These are phyloP conservation scores for Penicillium riverlandense DNA, from an alignment of 495 filamentous ascomycete species.

Conservation along the genomic window DNA sequence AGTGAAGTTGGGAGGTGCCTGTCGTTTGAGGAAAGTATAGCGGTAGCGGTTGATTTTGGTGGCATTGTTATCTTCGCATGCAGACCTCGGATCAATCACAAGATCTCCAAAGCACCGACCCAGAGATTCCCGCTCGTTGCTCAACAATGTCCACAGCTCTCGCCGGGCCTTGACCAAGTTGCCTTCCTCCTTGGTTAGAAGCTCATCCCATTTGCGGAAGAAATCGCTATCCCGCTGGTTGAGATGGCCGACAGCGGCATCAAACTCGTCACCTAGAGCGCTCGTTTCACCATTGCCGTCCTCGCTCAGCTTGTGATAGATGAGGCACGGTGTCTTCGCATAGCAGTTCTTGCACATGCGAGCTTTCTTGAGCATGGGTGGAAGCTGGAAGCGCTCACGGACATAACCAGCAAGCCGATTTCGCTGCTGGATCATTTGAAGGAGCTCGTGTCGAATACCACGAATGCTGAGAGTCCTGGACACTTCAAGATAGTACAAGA, in stretches of 20 bases:
- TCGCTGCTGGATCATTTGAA: slow-evolving; percentile 94
- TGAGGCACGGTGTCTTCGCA: slow-evolving; percentile 79
- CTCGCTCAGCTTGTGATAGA: slow-evolving; percentile 90
- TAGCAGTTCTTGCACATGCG: slow-evolving; percentile 79
- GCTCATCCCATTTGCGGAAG: slow-evolving; percentile 87
- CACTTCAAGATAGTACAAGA: slow-evolving; percentile 91
- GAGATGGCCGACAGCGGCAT: slow-evolving; percentile 66
- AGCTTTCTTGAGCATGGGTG: slow-evolving; percentile 74
- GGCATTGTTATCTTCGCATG: slow-evolving; percentile 54
- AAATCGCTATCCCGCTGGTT: slow-evolving; percentile 68
- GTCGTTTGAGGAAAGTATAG: slow-evolving; percentile 73
- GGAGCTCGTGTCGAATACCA: slow-evolving; percentile 73
- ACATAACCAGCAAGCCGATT: slow-evolving; percentile 82
- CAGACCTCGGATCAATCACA: slow-evolving; percentile 73
- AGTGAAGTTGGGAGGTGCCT: slow-evolving; percentile 52
- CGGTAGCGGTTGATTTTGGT: slow-evolving; percentile 83
- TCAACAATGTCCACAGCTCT: slow-evolving; percentile 93
- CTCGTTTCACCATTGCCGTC: slow-evolving; percentile 75
- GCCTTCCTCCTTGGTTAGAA: slow-evolving; percentile 90
- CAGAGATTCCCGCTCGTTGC: slow-evolving; percentile 76
- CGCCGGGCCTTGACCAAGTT: slow-evolving; percentile 74
- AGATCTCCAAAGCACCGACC: slow-evolving; percentile 70
- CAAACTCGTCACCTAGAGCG: slow-evolving; percentile 66
- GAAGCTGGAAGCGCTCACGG: slow-evolving; percentile 70
- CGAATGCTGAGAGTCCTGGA: slow-evolving; percentile 80